Conservation (phyloP, 108 stramenopile species). For the Phaeodactylum tricornutum region DNA sequence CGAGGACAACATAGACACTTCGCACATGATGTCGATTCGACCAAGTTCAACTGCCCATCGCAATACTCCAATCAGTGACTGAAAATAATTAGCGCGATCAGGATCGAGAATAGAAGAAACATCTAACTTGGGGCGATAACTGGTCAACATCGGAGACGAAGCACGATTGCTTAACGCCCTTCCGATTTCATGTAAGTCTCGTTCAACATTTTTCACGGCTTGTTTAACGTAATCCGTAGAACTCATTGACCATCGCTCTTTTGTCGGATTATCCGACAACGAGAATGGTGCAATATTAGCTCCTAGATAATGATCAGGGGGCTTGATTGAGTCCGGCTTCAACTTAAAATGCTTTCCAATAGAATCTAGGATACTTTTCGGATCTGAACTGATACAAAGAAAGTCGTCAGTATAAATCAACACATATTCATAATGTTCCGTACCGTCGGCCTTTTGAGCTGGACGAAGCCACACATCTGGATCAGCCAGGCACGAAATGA, state of each 20-base stretch:
- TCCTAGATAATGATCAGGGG: constrained; percentile 17
- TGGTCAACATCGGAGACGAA: constrained; percentile 9
- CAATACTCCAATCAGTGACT: constrained; percentile 26
- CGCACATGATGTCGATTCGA: constrained; percentile 24
- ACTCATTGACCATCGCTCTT: constrained; percentile 9
- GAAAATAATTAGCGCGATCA: constrained; percentile 14
- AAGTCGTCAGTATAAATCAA: constrained; percentile 23
- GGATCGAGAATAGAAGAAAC: constrained; percentile 1
- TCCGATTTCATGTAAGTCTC: constrained; percentile 8
- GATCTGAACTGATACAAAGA: constrained; percentile 7
- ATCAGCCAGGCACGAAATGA: constrained; percentile 13
- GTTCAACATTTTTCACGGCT: constrained; percentile 18
- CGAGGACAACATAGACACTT: constrained; percentile 29
- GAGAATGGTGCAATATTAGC: constrained; percentile 7
- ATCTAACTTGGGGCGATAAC: constrained; percentile 11
- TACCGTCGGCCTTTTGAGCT: constrained; percentile 11
- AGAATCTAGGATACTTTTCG: background rate
- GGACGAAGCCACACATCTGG: constrained; percentile 24
- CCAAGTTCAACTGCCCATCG: constrained; percentile 41
- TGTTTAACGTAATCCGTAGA: constrained; percentile 13
- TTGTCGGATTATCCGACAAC: constrained; percentile 5
- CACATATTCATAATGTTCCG: constrained; percentile 21
- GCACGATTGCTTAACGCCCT: constrained; percentile 10
- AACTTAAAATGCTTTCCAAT: constrained; percentile 9
- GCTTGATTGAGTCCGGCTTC: constrained; percentile 8